phyloP scores from a whole-genome alignment of 2,329 filamentous ascomycete genomes.

The Exophiala phaeomuriformis region DNA sequence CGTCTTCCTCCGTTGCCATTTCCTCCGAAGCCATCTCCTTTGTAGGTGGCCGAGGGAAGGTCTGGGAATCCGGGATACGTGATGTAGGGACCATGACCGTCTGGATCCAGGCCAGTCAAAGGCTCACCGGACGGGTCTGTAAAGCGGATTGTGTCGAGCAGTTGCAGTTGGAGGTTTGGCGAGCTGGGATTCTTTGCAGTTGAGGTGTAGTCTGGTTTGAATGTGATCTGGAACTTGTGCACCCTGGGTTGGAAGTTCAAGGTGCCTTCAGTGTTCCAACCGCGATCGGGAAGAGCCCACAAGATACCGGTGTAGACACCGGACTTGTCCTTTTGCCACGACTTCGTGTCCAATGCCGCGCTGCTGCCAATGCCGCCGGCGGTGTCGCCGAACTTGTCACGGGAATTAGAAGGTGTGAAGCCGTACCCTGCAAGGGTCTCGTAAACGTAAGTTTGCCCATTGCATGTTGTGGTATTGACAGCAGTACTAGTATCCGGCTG shows the following conservation, averaged over 20 bases:
- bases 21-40: conserved; percentile 61
- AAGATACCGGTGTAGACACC: conserved; percentile 55
- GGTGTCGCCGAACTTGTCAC: conserved; percentile 63
- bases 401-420: conserved; percentile 48
- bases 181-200: conserved; percentile 42
- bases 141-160: conserved; percentile 59
- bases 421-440: conserved; percentile 61
- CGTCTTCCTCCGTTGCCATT: conserved; percentile 52
- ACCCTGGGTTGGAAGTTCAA: conserved; percentile 61
- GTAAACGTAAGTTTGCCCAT: conserved; percentile 58
- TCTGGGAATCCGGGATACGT: conserved; percentile 53
- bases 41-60: conserved; percentile 57
- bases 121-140: conserved; percentile 56
- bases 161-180: conserved; percentile 56
- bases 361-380: conserved; percentile 60
- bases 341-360: conserved; percentile 53
- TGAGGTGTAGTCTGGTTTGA: conserved; percentile 47
- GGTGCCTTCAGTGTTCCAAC: conserved; percentile 67
- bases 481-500: conserved; percentile 4
- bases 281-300: conserved; percentile 59
- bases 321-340: conserved; percentile 48
- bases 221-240: conserved; percentile 58
- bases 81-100: conserved; percentile 44
- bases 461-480: conserved; percentile 50
- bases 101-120: conserved; percentile 57